phyloP scores from a whole-genome alignment of 2,329 filamentous ascomycete species.

The Curvularia spicifera region DNA sequence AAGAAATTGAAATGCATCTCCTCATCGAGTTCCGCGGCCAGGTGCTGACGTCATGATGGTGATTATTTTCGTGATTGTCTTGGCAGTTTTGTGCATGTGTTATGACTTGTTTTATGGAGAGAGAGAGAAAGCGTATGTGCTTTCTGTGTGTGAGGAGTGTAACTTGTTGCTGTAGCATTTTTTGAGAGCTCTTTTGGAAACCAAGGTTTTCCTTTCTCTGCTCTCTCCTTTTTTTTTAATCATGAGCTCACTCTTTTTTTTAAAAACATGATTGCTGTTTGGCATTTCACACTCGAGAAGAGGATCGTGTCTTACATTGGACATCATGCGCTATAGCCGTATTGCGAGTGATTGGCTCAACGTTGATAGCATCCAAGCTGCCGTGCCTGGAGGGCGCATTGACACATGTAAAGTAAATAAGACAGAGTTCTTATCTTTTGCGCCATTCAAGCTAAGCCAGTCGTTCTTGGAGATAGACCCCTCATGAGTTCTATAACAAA shows the following conservation, averaged over 20 bases:
- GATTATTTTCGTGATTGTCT: neutral
- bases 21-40: neutral
- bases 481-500: neutral
- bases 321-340: too few species aligned
- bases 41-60: neutral
- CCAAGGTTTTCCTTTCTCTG: neutral
- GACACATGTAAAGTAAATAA: neutral
- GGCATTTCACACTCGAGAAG: neutral
- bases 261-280: neutral
- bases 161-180: too few species aligned
- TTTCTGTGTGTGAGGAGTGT: neutral
- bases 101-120: neutral
- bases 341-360: neutral
- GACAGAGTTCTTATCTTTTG: neutral
- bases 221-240: neutral
- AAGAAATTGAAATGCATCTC: neutral
- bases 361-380: neutral
- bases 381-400: neutral
- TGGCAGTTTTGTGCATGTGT: neutral
- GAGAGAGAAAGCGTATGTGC: neutral
- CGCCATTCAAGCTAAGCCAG: neutral
- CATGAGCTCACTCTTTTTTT: too few species aligned
- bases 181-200: too few species aligned
- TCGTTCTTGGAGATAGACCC: neutral
- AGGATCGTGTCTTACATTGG: neutral